Percentiles rank a stretch among this genome's conserved stretches.
phyloP scores from a whole-genome alignment of 768 basidiomycete species.

The Russula sp. region DNA sequence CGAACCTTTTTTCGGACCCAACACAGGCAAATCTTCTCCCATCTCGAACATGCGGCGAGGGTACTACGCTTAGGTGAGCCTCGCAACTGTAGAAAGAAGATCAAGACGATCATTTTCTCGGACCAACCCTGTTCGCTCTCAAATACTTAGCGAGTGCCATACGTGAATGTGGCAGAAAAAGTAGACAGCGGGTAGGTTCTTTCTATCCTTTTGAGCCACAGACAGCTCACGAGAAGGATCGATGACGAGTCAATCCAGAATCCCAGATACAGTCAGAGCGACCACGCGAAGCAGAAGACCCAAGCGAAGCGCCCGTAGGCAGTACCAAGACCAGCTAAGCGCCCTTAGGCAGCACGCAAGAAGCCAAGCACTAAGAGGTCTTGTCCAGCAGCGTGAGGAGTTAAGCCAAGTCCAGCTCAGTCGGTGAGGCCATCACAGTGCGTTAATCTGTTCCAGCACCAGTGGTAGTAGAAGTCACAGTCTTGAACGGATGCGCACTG shows the following conservation, averaged over 20 bases:
- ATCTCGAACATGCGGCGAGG: background rate
- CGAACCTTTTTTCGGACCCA: background rate
- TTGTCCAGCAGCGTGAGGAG: background rate
- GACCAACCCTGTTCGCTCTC: background rate
- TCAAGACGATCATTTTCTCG: conserved; percentile 1
- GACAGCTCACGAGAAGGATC: too few species aligned
- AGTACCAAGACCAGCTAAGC: background rate
- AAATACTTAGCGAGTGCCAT: too few species aligned
- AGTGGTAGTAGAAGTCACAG: too few species aligned
- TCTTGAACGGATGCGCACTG: conserved; percentile 11
- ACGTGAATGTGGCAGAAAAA: too few species aligned
- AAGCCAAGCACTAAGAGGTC: background rate
- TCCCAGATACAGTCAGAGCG: background rate
- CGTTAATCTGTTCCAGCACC: too few species aligned
- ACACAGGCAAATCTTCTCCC: background rate
- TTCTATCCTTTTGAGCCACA: too few species aligned
- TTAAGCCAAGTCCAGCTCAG: background rate
- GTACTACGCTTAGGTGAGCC: background rate
- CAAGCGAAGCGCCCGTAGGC: background rate
- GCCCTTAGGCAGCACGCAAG: background rate
- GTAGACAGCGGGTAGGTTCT: too few species aligned
- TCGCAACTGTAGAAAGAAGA: background rate
- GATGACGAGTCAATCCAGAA: background rate
- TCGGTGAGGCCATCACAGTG: background rate
- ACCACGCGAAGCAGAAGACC: too few species aligned